Evolutionary conservation across 768 basidiomycete genomes (phyloP).

Genomic region (Pleurotus cornucopiae): DNA sequence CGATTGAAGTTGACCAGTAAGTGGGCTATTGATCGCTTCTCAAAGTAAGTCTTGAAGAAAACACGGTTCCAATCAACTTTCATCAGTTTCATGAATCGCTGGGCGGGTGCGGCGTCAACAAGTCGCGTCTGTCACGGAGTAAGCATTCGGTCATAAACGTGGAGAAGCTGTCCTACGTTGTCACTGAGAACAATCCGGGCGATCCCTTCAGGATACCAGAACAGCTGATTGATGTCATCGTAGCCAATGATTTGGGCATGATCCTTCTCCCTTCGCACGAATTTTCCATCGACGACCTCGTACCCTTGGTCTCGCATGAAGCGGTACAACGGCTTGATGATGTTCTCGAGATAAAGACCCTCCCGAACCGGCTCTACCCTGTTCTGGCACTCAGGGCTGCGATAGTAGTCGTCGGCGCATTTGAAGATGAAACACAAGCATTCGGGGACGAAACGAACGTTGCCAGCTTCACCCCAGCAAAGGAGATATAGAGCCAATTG

Average conservation of each 20-base stretch:
- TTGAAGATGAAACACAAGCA: conserved; percentile 99
- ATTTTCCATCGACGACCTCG: conserved; percentile 92
- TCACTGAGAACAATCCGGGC: conserved; percentile 87
- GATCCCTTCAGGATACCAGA: conserved; percentile 99
- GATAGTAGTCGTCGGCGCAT: conserved; percentile 99
- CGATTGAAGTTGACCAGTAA: conserved; percentile 99
- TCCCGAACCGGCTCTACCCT: conserved; percentile 89
- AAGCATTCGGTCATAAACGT: conserved; percentile 5
- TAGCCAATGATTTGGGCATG: conserved; percentile 98
- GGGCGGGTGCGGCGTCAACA: conserved; percentile 85
- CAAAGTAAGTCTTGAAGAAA: conserved; percentile 99
- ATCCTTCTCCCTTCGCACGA: conserved; percentile 89
- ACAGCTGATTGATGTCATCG: conserved; percentile 98
- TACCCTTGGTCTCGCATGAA: conserved; percentile 98
- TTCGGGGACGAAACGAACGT: conserved; percentile 96
- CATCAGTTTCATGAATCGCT: conserved; percentile 90
- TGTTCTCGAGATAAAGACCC: conserved; percentile 85
- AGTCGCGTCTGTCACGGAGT: conserved; percentile 65
- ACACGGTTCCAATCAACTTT: conserved; percentile 91
- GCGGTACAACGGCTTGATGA: conserved; percentile 92
- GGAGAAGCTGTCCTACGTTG: conserved; percentile 51
- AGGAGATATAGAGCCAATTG: conserved; percentile 95
- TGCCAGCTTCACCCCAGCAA: conserved; percentile 98
- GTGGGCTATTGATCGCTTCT: conserved; percentile 91
- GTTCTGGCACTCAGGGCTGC: conserved; percentile 96